These are phyloP conservation scores for Tricladium varicosporioides DNA, from an alignment of 2,329 filamentous ascomycete genomes.

Conservation along the genomic window DNA sequence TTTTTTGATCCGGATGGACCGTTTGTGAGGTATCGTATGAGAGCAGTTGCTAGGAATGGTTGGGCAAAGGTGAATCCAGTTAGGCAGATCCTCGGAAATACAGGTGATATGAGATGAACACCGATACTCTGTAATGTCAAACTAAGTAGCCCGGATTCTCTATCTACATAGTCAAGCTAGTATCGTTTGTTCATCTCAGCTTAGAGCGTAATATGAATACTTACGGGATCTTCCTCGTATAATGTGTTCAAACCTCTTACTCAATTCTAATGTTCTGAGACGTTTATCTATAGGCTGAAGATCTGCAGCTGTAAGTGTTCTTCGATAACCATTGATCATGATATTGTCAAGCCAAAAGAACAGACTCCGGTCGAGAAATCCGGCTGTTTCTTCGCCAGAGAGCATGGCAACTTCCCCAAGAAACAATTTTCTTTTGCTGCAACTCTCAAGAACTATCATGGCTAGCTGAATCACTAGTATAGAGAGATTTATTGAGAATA, in stretches of 20 bases:
- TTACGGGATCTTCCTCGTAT: not conserved
- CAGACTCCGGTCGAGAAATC: conserved; percentile 32
- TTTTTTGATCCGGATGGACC: not conserved
- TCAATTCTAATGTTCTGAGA: not conserved
- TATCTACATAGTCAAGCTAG: not conserved
- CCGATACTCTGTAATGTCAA: not conserved
- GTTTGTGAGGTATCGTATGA: not conserved
- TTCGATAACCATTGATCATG: conserved; percentile 31
- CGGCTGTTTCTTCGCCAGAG: conserved; percentile 29
- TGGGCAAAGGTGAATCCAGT: conserved; percentile 12
- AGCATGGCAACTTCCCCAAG: not conserved
- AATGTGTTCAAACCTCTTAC: not conserved
- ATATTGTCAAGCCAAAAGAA: conserved; percentile 36
- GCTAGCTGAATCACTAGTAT: conserved; percentile 6
- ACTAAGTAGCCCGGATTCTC: not conserved
- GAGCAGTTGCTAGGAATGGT: conserved; percentile 8
- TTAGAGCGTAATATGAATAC: not conserved
- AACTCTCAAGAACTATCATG: conserved; percentile 14
- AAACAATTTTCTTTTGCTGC: conserved; percentile 11
- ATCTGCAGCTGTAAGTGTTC: conserved; percentile 27
- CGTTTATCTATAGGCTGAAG: conserved; percentile 18
- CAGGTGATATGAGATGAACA: conserved; percentile 7
- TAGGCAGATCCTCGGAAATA: conserved; percentile 15
- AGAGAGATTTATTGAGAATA: conserved; percentile 5
- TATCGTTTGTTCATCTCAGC: not conserved